These are phyloP conservation scores for Calonectria henricotiae DNA, from an alignment of 2,329 filamentous ascomycete genomes.

Conservation along the genomic window DNA sequence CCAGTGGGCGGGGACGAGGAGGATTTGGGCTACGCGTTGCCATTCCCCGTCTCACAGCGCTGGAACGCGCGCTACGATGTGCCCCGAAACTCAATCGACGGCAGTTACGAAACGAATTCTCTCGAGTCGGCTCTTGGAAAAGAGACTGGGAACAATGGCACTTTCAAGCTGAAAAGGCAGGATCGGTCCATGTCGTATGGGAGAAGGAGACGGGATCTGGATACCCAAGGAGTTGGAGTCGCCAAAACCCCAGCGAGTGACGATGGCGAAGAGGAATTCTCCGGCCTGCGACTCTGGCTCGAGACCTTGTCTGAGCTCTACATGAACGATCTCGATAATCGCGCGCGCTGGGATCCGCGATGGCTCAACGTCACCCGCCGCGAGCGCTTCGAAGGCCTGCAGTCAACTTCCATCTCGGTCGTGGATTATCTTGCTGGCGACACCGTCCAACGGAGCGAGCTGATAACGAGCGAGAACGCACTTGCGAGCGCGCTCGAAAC, in stretches of 20 bases:
- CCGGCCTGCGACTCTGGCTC: slow-evolving; percentile 51
- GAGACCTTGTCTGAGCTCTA: slow-evolving; percentile 54
- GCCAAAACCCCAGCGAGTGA: not conserved
- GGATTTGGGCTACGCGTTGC: slow-evolving; percentile 41
- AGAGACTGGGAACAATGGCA: not conserved
- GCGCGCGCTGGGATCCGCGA: slow-evolving; percentile 50
- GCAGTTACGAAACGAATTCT: not conserved
- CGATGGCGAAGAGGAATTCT: slow-evolving; percentile 47
- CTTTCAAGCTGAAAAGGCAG: not conserved
- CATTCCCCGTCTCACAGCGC: slow-evolving; percentile 45
- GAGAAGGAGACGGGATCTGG: slow-evolving; percentile 42
- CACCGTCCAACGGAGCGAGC: slow-evolving; percentile 23
- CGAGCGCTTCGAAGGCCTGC: slow-evolving; percentile 47
- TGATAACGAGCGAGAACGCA: slow-evolving; percentile 33
- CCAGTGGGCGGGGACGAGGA: slow-evolving; percentile 36
- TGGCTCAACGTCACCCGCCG: slow-evolving; percentile 51
- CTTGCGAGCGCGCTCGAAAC: slow-evolving; percentile 42
- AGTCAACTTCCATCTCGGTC: slow-evolving; percentile 42
- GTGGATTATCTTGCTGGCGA: slow-evolving; percentile 48
- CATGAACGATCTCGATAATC: slow-evolving; percentile 53
- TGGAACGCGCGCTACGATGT: slow-evolving; percentile 53
- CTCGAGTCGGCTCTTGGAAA: slow-evolving; percentile 26
- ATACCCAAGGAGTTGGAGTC: slow-evolving; percentile 28
- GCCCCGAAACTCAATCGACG: slow-evolving; percentile 45
- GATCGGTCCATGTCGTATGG: slow-evolving; percentile 37